A percentile compares a stretch with the other conserved stretches of the same genome.
phyloP scores from a whole-genome alignment of 1,139 yeast genomes.

The Saccharomyces hybrid region DNA sequence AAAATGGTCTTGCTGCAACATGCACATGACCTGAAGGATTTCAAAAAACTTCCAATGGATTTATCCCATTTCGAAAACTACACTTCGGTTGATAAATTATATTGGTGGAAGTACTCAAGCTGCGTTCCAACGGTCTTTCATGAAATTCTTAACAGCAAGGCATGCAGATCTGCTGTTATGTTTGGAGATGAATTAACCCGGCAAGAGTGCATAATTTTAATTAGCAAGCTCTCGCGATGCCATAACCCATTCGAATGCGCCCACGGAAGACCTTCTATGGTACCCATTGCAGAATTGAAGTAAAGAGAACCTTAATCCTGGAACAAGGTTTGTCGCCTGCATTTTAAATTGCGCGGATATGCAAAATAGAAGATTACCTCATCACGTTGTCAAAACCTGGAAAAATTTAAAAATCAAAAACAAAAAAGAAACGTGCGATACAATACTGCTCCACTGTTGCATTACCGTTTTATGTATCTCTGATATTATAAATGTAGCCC shows the following conservation, averaged over 20 bases:
- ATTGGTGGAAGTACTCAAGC: constrained; percentile 33
- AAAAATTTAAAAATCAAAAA: not conserved
- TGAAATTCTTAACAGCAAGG: constrained; percentile 50
- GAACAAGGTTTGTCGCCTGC: not conserved
- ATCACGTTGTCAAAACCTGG: not conserved
- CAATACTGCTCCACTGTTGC: not conserved
- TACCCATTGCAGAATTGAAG: constrained; percentile 42
- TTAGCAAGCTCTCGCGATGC: constrained; percentile 43
- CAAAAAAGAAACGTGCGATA: not conserved
- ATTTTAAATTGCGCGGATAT: not conserved
- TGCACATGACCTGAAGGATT: constrained; percentile 36
- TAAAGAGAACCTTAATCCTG: not conserved
- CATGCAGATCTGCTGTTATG: constrained; percentile 67
- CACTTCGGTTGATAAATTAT: not conserved
- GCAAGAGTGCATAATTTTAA: constrained; percentile 40
- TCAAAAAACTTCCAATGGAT: constrained; percentile 1
- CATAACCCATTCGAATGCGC: constrained; percentile 72
- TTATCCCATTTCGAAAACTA: not conserved
- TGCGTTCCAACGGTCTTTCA: constrained; percentile 44
- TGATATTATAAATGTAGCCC: not conserved
- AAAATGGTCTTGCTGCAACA: constrained; percentile 38
- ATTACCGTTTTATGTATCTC: not conserved
- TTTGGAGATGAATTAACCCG: constrained; percentile 53
- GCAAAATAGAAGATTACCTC: not conserved
- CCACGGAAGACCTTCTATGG: constrained; percentile 74